Conservation (phyloP, 148 eudicot species). For the Vaccinium macrocarpon region DNA sequence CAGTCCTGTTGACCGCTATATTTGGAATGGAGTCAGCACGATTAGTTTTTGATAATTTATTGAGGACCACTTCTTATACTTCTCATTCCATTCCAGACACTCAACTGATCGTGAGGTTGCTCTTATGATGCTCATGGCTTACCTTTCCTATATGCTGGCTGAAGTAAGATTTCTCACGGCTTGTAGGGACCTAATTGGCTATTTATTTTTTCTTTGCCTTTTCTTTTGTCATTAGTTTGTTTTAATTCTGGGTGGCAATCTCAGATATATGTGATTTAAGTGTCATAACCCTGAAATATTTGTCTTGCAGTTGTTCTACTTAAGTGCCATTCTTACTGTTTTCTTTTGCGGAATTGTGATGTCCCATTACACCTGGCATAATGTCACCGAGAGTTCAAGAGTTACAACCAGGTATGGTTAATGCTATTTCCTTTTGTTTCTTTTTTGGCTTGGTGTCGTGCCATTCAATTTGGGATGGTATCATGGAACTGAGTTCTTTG, state of each 20-base stretch:
- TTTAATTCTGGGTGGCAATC: background rate
- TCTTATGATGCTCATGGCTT: conserved; percentile 84
- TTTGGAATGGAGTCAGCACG: background rate
- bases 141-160: conserved; percentile 74
- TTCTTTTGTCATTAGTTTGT: background rate
- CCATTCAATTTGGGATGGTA: background rate
- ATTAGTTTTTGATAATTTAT: background rate
- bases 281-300: background rate
- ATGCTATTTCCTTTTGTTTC: background rate
- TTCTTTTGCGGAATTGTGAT: conserved; percentile 90
- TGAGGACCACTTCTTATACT: background rate
- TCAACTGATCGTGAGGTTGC: conserved; percentile 92
- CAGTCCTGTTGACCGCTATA: background rate
- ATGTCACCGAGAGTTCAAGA: conserved; percentile 83
- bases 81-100: conserved; percentile 42
- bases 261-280: background rate
- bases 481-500: background rate
- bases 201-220: background rate
- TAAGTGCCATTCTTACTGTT: conserved; percentile 82
- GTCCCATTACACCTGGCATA: conserved; percentile 94
- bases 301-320: conserved; percentile 54
- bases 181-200: background rate
- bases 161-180: conserved; percentile 51
- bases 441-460: background rate
- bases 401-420: conserved; percentile 67